A percentile compares a stretch with the other conserved stretches of the same genome.
These are phyloP conservation scores for Angophora floribunda DNA, from an alignment of 345 rosid species.

Conservation along the genomic window DNA sequence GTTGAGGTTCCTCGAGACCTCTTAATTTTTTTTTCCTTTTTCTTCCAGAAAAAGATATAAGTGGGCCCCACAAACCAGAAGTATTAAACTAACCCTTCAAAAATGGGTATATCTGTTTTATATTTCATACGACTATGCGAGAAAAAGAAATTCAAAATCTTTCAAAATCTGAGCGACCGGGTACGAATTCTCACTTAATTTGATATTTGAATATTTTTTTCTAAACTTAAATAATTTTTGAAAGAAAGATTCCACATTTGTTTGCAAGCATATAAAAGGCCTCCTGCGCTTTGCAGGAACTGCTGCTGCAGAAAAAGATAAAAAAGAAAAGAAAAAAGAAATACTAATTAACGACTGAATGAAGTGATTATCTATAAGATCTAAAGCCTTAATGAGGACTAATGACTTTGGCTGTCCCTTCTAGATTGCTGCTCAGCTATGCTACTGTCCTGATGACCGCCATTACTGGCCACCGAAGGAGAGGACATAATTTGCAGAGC, in stretches of 20 bases:
- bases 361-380: not conserved
- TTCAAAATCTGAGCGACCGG: not conserved
- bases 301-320: not conserved
- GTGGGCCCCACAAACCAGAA: not conserved
- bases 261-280: not conserved
- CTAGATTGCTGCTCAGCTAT: not conserved
- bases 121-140: not conserved
- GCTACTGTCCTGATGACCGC: not conserved
- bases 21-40: rapidly evolving
- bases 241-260: not conserved
- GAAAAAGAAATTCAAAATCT: not conserved
- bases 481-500: not conserved
- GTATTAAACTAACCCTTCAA: not conserved
- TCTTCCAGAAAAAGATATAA: not conserved
- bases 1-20: not conserved
- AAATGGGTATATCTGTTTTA: not conserved
- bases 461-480: not conserved
- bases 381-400: not conserved
- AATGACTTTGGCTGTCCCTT: not conserved
- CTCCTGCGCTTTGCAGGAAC: not conserved
- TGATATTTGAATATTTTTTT: not conserved
- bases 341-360: not conserved
- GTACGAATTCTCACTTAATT: not conserved
- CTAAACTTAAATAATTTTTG: not conserved
- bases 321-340: not conserved